Evolutionary conservation across 176 grass and related monocot genomes (phyloP).

Genomic region (Paspalum notatum): DNA sequence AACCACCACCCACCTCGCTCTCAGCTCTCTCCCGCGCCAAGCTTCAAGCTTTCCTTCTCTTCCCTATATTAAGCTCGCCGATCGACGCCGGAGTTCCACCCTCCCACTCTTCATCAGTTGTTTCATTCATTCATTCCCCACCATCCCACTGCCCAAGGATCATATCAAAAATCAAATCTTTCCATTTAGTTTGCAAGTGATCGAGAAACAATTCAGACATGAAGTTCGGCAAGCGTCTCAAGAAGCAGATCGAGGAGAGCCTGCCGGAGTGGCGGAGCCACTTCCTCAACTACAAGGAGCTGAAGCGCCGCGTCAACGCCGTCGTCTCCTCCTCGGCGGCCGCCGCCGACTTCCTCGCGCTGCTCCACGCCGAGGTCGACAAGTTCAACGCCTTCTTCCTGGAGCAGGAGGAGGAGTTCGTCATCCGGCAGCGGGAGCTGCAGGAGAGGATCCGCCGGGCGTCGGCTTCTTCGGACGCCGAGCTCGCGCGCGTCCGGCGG

Average conservation of each 20-base stretch:
- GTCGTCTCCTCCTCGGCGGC: conserved; percentile 12
- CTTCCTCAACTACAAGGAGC: conserved; percentile 87
- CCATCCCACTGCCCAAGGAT: too few relatives aligned
- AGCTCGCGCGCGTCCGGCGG: conserved; percentile 47
- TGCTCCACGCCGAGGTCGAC: conserved; percentile 85
- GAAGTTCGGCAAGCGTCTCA: conserved; percentile 95
- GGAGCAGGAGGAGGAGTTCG: conserved; percentile 92
- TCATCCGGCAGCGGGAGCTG: conserved; percentile 80
- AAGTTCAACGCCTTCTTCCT: conserved; percentile 93
- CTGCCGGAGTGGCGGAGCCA: conserved; percentile 86
- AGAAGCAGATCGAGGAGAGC: conserved; percentile 88
- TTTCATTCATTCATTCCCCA: too few relatives aligned
- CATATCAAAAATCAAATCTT: not conserved
- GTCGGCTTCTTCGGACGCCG: conserved; percentile 21
- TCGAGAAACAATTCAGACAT: conserved; percentile 23
- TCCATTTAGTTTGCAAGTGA: not conserved
- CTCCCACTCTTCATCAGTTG: not conserved
- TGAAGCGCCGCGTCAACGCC: conserved; percentile 76
- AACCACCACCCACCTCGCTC: conserved; percentile 37
- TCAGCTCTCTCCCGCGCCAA: too few relatives aligned
- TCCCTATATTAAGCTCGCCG: conserved; percentile 35
- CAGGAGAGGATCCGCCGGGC: conserved; percentile 58
- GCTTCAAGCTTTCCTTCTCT: not conserved
- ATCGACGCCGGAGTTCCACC: not conserved
- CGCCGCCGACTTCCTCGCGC: conserved; percentile 54